Base-by-base conservation (phyloP, 2,329 filamentous ascomycete genomes). In the Ascochyta fabae region DNA sequence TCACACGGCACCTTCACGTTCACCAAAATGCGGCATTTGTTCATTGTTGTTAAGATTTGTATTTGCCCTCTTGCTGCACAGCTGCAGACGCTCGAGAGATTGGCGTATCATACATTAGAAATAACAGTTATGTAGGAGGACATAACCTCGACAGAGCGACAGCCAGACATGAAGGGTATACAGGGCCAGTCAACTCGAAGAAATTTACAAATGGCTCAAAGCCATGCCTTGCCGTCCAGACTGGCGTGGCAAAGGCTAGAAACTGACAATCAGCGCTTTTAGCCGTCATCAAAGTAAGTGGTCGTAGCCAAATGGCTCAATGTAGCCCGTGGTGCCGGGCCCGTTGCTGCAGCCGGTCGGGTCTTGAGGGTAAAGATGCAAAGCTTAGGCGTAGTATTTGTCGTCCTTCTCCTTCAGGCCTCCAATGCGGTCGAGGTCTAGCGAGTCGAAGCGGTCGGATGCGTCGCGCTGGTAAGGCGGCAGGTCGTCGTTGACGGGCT, bases 381-480 rank as follows among this genome's bases (percentile, higher is more conserved):
- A n/a, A 35, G 39, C 31, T 65, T 63, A 75, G 47, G 68, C 69
- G 64, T 73, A 74, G 58, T 73, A 63, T 58, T 75, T 74, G 61
- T 89, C 85, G 60, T 89, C 85, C 83, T 96, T 96, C 83, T 98
- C 95, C 79, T 93, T 96, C 66, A 98, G 81, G 13, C 95, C 95
- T 47, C 95, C 95, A 73, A 98, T 96, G 62, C 91, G 87, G 68
- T 98, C 91, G 75, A 99, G 90, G 75, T 99, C 94, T 68, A 99
- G 87, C 3, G 92, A 95, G 75, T 96, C 91, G 79, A 97, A 98
- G 64, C 92, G 86, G 58, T 86, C 85, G 56, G 85, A 86, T 74
- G 87, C 86, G 70, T 90, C 88, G 78, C 91, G 89, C 79, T 96
- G 88, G 74, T 98, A 98, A 15, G 93, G 91, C 8, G 95, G 94